A percentile compares a stretch with the other conserved stretches of the same genome.
These are phyloP conservation scores for Microsporum canis DNA, from an alignment of 2,329 filamentous ascomycete species.

Conservation along the genomic window DNA sequence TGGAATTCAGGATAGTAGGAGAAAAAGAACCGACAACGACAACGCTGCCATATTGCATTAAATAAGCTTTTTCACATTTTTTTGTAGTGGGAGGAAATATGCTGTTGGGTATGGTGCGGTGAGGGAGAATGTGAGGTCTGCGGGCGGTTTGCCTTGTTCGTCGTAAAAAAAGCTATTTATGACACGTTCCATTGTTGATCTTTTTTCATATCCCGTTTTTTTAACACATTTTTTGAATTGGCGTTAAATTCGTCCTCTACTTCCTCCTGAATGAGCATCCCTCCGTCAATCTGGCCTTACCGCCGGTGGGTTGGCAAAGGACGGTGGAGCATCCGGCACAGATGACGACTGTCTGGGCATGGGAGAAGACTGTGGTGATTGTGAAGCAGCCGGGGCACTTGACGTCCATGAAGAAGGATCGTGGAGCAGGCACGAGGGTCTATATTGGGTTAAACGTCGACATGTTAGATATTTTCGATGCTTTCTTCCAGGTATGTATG, in stretches of 20 bases:
- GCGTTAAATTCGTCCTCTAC: conserved; percentile 44
- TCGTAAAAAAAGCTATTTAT: conserved; percentile 6
- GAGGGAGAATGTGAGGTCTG: conserved; percentile 1
- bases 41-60: neutral
- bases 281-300: conserved; percentile 97
- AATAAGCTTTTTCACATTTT: conserved; percentile 7
- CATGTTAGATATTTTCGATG: conserved; percentile 5
- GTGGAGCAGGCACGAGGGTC: conserved; percentile 89
- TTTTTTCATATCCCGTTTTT: conserved; percentile 6
- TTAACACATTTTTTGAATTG: conserved; percentile 5
- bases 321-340: conserved; percentile 99
- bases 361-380: conserved; percentile 99
- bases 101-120: neutral
- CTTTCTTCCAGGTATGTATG: neutral
- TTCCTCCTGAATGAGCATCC: conserved; percentile 99
- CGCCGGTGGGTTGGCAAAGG: conserved; percentile 98
- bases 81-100: neutral
- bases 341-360: conserved; percentile 99
- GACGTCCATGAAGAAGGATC: conserved; percentile 99
- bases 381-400: conserved; percentile 99
- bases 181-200: conserved; percentile 4
- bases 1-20: conserved; percentile 12
- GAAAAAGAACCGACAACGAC: conserved; percentile 15
- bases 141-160: neutral
- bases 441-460: conserved; percentile 27